Percentiles rank a stretch among this genome's conserved stretches.
Conservation (phyloP, 176 grass and related monocot species). For the Avena atlantica region DNA sequence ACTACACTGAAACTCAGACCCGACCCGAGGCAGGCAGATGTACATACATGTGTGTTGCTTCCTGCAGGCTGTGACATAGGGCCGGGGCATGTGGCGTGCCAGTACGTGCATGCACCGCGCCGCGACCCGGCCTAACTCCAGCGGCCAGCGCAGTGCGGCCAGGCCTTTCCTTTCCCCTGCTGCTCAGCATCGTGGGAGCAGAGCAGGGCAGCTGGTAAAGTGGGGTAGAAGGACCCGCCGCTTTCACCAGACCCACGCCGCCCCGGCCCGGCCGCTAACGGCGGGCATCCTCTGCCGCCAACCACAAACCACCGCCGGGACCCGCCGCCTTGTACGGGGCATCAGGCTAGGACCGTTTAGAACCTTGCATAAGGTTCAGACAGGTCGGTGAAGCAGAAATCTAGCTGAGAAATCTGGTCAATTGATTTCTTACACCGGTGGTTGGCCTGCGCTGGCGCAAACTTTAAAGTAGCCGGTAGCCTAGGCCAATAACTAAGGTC, state of each 20-base stretch:
- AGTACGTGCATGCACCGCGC: not conserved
- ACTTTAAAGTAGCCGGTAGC: too few relatives aligned
- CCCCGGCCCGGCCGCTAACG: conserved; percentile 39
- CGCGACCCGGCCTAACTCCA: not conserved
- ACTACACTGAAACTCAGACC: not conserved
- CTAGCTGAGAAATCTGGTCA: too few relatives aligned
- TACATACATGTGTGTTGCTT: not conserved
- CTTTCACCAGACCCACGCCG: conserved; percentile 51
- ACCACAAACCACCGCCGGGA: conserved; percentile 39
- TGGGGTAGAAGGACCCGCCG: conserved; percentile 53
- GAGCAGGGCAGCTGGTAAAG: conserved; percentile 39
- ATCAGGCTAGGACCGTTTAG: too few relatives aligned
- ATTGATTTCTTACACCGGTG: too few relatives aligned
- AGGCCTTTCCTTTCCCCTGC: conserved; percentile 12
- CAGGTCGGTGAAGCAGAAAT: too few relatives aligned
- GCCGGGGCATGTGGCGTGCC: not conserved
- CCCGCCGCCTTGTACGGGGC: conserved; percentile 27
- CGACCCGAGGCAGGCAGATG: not conserved
- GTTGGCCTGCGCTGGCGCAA: too few relatives aligned
- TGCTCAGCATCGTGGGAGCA: conserved; percentile 31
- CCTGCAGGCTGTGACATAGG: too few relatives aligned
- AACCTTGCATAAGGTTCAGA: too few relatives aligned
- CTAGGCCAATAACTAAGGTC: too few relatives aligned
- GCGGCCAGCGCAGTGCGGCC: not conserved
- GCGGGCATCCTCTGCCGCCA: conserved; percentile 38